Evolutionary conservation across 768 basidiomycete genomes (phyloP), one percentile per base, ranked within the genome.

Genomic region (Favolaschia claudopus): DNA sequence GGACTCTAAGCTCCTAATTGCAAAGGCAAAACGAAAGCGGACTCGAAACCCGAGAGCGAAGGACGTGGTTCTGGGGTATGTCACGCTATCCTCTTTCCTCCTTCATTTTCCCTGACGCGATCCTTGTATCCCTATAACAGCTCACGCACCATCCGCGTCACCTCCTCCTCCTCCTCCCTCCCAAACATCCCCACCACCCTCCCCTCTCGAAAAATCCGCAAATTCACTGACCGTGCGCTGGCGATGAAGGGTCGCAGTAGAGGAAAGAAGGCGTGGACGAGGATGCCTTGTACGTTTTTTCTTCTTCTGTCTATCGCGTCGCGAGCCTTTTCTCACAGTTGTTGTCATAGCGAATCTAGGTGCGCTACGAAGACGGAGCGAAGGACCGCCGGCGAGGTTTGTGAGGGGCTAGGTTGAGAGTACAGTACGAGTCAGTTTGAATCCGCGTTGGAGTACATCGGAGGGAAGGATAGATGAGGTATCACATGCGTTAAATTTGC

Each of bases 41-140:
- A 61, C 67, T 17, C 55, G 68, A 45, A 63, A 69, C 22, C 60
- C 66, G 15, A 62, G 63, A 17, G 61, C 58, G 24, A 88, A 86
- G 66, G 86, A 89, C 50, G 54, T 84, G 5, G 62, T 87, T 10
- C 63, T 89, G 29, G 87, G 87, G 88, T 89, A 61, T 20, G 80
- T 70, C 12, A 37, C n/a, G 22, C 55, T 42, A 52, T 24, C 28
- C n/a, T 25, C 25, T 60, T 42, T 49, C 32, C 20, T 9, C 28
- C 32, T 12, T 28, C 12, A 9, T 15, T 32, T 28, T 56, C n/a
- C 4, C 29, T 32, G 20, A 56, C 64, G 36, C 12, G 8, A 58
- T 33, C 53, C 28, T n/a, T 50, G 28, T 6, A 42, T 55, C 17
- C 43, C 9, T 36, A 24, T n/a, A 48, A 37, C 57, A 89, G 88